Evolutionary conservation across 2,329 filamentous ascomycete species (phyloP).

Genomic region (Botrytis squamosa): DNA sequence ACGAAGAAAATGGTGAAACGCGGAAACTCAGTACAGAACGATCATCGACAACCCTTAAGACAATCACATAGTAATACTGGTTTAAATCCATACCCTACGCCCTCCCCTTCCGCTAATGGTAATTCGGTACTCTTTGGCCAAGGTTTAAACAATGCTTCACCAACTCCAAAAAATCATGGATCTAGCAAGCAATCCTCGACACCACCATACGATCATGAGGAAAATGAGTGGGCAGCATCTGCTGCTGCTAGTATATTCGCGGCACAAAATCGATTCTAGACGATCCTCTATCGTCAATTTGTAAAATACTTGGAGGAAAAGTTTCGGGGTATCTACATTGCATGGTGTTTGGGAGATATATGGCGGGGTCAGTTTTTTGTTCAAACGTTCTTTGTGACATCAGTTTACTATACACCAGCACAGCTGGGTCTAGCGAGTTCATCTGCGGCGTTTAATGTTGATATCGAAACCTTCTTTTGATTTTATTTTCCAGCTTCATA

Average conservation of each 20-base stretch:
- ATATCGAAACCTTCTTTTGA: conserved; percentile 27
- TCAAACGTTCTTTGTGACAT: conserved; percentile 32
- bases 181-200: conserved; percentile 79
- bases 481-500: conserved; percentile 33
- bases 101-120: conserved; percentile 77
- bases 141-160: conserved; percentile 53
- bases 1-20: conserved; percentile 73
- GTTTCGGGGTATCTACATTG: conserved; percentile 39
- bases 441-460: conserved; percentile 28
- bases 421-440: conserved; percentile 21
- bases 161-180: conserved; percentile 45
- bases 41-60: conserved; percentile 51
- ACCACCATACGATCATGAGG: conserved; percentile 91
- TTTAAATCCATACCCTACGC: conserved; percentile 64
- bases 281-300: conserved; percentile 28
- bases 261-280: conserved; percentile 61
- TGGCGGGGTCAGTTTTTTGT: conserved; percentile 26
- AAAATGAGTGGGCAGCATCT: conserved; percentile 84
- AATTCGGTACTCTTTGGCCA: conserved; percentile 68
- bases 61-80: conserved; percentile 65
- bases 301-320: conserved; percentile 39
- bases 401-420: conserved; percentile 23
- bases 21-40: conserved; percentile 38
- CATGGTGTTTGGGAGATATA: conserved; percentile 37
- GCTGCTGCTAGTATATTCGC: conserved; percentile 80